phyloP scores from a whole-genome alignment of 352 stramenopile species.

The Phytopythium montanum region DNA sequence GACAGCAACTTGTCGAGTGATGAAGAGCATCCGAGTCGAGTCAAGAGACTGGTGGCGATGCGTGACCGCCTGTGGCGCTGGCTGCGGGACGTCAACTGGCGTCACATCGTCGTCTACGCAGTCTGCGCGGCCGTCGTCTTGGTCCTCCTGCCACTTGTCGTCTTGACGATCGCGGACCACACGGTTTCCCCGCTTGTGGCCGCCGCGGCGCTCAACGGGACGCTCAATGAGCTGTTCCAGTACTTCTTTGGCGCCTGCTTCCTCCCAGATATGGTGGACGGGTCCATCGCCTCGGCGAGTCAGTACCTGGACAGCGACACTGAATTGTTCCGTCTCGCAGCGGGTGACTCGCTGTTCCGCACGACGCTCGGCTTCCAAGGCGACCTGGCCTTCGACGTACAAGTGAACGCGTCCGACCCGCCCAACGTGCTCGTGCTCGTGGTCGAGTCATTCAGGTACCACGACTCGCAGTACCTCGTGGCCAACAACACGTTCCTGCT shows the following conservation, averaged over 20 bases:
- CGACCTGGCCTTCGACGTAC: constrained; percentile 38
- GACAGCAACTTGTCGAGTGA: no score
- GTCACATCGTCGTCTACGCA: background rate
- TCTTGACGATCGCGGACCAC: constrained; percentile 11
- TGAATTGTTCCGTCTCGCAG: constrained; percentile 13
- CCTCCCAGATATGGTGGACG: constrained; percentile 8
- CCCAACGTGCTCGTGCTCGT: constrained; percentile 55
- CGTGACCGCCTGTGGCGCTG: background rate
- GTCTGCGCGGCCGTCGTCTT: constrained; percentile 8
- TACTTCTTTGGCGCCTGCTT: constrained; percentile 15
- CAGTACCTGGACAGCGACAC: constrained; percentile 15
- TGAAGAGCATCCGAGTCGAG: no score
- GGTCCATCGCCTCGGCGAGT: constrained; percentile 10
- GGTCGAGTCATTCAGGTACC: constrained; percentile 52
- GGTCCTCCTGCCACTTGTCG: constrained; percentile 7
- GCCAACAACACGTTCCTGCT: constrained; percentile 36
- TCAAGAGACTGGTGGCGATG: background rate
- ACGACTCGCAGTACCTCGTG: constrained; percentile 48
- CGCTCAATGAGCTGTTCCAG: constrained; percentile 24
- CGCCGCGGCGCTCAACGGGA: constrained; percentile 19
- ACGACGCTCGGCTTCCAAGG: constrained; percentile 41
- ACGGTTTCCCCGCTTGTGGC: constrained; percentile 12
- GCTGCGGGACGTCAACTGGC: background rate
- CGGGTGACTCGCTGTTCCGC: constrained; percentile 23
- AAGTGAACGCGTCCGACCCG: constrained; percentile 20